Base-by-base conservation (phyloP, 352 stramenopile species). In the Globisporangium carolinianum region DNA sequence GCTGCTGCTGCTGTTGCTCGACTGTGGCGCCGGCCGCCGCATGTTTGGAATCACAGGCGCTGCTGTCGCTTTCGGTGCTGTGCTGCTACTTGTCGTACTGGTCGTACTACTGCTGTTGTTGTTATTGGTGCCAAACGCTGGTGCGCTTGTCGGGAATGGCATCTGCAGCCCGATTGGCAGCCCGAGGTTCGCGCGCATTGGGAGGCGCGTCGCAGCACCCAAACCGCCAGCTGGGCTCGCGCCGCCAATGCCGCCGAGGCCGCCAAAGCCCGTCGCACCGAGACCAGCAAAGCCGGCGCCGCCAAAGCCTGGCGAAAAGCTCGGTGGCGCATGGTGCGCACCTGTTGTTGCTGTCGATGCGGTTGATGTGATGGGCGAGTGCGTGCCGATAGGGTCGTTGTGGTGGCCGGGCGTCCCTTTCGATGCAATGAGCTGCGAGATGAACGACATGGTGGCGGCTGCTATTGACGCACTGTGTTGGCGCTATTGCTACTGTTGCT, bases 101-200 rank as follows among this genome's bases (percentile, higher is more conserved):
- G 15, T 32, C 15, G 45, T 17, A 36, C 17, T 8, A 9, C 24
- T 6, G 41, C 18, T 18, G 24, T 32, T 32, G 24, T 32, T 32
- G 24, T 32, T 32, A 41, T 53, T 53, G 24, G 41, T 32, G 4
- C 15, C 37, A 32, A 32, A 32, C 24, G 42, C 37, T 47, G 41
- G 15, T n/a, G 45, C 51, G 12, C 47, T 53, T 51, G 42, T 17
- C 6, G 52, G 43, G 48, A 63, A 63, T 15, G 60, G 60, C 53
- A 65, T 65, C 52, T 65, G 60, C 38, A 65, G 60, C 37, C 43
- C 51, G 37, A 63, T 63, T 6, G 58, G 58, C 9, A 65, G 53
- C 12, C 60, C 60, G 15, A 65, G 53, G 41, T 65, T 65, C 47
- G 54, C 47, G 43, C 58, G 58, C 58, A 63, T 58, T 6, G 58